A percentile compares a stretch with the other conserved stretches of the same genome.
These are phyloP conservation scores for Pyrenophora tritici-repentis DNA, from an alignment of 2,329 filamentous ascomycete species.

Conservation along the genomic window DNA sequence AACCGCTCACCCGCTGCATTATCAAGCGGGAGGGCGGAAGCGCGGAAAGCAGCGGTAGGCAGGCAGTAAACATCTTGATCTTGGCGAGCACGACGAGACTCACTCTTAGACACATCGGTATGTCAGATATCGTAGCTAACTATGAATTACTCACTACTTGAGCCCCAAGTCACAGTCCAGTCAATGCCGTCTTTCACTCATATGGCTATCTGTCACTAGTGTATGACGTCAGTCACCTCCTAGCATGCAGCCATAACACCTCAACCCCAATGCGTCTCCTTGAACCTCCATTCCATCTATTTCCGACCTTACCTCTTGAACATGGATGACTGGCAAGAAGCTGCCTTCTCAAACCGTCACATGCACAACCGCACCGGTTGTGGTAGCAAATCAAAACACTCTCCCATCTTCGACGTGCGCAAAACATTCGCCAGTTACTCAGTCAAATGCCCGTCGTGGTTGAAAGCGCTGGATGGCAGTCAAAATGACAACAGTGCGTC, in stretches of 20 bases:
- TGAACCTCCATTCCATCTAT: not conserved
- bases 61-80: too few relatives aligned
- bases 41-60: too few relatives aligned
- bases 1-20: too few relatives aligned
- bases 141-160: too few relatives aligned
- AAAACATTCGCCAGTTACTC: slow-evolving; percentile 32
- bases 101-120: too few relatives aligned
- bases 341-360: slow-evolving; percentile 28
- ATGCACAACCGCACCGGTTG: slow-evolving; percentile 29
- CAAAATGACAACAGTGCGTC: slow-evolving; percentile 10
- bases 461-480: slow-evolving; percentile 7
- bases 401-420: slow-evolving; percentile 25
- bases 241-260: too few relatives aligned
- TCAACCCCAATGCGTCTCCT: not conserved
- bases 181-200: not conserved
- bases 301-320: not conserved
- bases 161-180: too few relatives aligned
- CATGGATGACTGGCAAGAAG: slow-evolving; percentile 31
- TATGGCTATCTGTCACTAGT: not conserved
- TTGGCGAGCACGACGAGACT: too few relatives aligned
- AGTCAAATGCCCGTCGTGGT: slow-evolving; percentile 29
- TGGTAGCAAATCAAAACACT: slow-evolving; percentile 17
- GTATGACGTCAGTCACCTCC: slow-evolving; percentile 6
- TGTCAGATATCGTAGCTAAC: too few relatives aligned
- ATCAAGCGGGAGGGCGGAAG: too few relatives aligned